phyloP scores from a whole-genome alignment of 2,329 filamentous ascomycete species.

The Cercospora nicotianae region DNA sequence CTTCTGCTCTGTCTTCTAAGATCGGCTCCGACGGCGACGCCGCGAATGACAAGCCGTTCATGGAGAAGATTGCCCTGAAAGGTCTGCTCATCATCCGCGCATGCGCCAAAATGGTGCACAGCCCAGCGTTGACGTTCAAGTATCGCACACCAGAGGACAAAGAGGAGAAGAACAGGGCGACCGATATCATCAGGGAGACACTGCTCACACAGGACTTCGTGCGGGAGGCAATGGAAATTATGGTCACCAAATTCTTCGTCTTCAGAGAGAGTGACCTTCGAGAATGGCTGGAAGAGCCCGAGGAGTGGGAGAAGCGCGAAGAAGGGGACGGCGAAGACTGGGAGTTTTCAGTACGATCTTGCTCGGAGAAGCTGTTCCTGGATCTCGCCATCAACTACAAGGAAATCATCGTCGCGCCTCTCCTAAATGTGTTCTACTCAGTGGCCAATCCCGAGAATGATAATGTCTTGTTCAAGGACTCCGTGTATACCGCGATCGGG shows the following conservation, averaged over 20 bases:
- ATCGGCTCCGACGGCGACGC: constrained; percentile 47
- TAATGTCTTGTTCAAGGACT: constrained; percentile 84
- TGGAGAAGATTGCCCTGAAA: constrained; percentile 77
- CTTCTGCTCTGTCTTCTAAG: constrained; percentile 40
- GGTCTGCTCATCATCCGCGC: constrained; percentile 78
- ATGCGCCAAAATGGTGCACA: constrained; percentile 82
- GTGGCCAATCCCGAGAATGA: constrained; percentile 65
- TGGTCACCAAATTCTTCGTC: constrained; percentile 85
- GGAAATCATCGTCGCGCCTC: constrained; percentile 71
- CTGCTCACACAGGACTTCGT: constrained; percentile 77
- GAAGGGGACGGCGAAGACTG: constrained; percentile 81
- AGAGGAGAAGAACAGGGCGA: constrained; percentile 71
- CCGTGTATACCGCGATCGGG: constrained; percentile 90
- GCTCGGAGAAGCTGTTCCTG: constrained; percentile 89
- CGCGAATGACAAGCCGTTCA: constrained; percentile 45
- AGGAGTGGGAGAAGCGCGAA: constrained; percentile 92
- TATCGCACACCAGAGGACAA: constrained; percentile 74
- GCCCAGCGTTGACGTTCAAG: constrained; percentile 77
- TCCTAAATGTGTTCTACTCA: constrained; percentile 79
- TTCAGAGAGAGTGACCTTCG: constrained; percentile 82
- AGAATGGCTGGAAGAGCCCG: constrained; percentile 90
- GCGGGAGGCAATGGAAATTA: constrained; percentile 75
- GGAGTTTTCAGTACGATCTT: constrained; percentile 89
- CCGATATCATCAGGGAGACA: constrained; percentile 67
- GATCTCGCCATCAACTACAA: constrained; percentile 90